Evolutionary conservation across 306 rosid species (phyloP), one percentile per base, ranked within the genome.

Genomic region (Cyamopsis tetragonoloba): DNA sequence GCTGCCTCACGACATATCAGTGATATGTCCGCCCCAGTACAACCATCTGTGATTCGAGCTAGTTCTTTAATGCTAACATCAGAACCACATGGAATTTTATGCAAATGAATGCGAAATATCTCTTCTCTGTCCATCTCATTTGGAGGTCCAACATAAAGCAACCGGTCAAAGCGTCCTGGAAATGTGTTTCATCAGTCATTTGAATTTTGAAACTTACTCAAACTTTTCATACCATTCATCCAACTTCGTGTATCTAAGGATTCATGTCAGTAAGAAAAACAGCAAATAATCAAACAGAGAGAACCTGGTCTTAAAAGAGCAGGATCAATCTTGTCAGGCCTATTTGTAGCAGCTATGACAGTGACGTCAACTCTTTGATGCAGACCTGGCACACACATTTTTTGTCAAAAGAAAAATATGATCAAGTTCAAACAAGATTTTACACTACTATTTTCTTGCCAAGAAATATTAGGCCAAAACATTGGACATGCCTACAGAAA

Each of bases 301-400:
- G 51, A 51, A 46, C 98, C 96, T 84, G 92, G 98, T 74, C 96
- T 83, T 66, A 92, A 80, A 57, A 92, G 93, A 28, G 98, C 98
- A 66, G 88, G 79, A 70, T 87, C 91, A 60, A 89, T 89, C 82
- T 84, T 92, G 85, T 92, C 98, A 2, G 96, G 98, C 64, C 93
- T 79, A 81, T 92, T 92, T 49, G 98, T 92, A 46, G 98, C 96
- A 71, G 96, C 98, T 62, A 92, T 83, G 61, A 92, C 96, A 60
- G 89, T 81, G 58, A 92, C 98, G 68, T 85, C 69, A 62, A 82
- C 91, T 80, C 96, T 89, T 67, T 86, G 87, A 67, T 83, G 93
- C 73, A 92, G 82, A 78, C 98, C 98, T 92, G 70, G 70, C 67
- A 73, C 68, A 50, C 49, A 72, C 28, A 60, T 28, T 6, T 3